phyloP scores from a whole-genome alignment of 805 yeast genomes.

The Zygosaccharomyces bailii region DNA sequence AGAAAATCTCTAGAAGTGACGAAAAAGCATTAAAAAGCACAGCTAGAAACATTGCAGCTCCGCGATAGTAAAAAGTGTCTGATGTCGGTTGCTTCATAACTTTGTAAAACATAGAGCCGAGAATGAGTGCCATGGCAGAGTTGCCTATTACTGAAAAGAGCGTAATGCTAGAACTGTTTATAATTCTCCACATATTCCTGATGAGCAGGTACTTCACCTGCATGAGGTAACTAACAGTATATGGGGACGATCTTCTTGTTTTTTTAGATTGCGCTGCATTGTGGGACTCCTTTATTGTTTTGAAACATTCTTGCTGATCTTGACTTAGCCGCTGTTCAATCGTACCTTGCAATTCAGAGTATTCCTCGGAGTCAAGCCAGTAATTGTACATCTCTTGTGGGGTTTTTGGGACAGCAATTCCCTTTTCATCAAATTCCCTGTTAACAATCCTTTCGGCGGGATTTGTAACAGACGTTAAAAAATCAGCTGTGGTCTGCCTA shows the following conservation, averaged over 20 bases:
- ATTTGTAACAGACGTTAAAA: slow-evolving; percentile 65
- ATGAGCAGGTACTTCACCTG: slow-evolving; percentile 48
- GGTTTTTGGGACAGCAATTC: slow-evolving; percentile 54
- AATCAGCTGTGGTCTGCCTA: slow-evolving; percentile 69
- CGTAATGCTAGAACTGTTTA: slow-evolving; percentile 49
- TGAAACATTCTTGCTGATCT: slow-evolving; percentile 25
- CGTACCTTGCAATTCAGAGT: slow-evolving; percentile 39
- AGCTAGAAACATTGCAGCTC: slow-evolving; percentile 67
- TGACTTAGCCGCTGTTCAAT: slow-evolving; percentile 41
- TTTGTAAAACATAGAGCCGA: slow-evolving; percentile 58
- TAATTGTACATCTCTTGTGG: slow-evolving; percentile 57
- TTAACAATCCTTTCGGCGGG: slow-evolving; percentile 52
- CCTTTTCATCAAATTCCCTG: slow-evolving; percentile 38
- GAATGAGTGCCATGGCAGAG: slow-evolving; percentile 50
- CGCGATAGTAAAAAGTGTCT: slow-evolving; percentile 49
- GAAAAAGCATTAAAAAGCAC: slow-evolving; percentile 60
- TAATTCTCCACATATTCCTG: slow-evolving; percentile 49
- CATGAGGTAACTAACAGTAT: slow-evolving; percentile 48
- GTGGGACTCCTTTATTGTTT: slow-evolving; percentile 40
- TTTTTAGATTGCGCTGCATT: slow-evolving; percentile 50
- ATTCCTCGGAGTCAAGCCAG: slow-evolving; percentile 53
- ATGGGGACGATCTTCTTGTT: slow-evolving; percentile 48
- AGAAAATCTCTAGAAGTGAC: slow-evolving; percentile 54
- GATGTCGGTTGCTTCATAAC: slow-evolving; percentile 39
- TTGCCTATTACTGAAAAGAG: slow-evolving; percentile 44